These are phyloP conservation scores for Solanum okadae DNA, from an alignment of 257 asterid species.

Conservation along the genomic window DNA sequence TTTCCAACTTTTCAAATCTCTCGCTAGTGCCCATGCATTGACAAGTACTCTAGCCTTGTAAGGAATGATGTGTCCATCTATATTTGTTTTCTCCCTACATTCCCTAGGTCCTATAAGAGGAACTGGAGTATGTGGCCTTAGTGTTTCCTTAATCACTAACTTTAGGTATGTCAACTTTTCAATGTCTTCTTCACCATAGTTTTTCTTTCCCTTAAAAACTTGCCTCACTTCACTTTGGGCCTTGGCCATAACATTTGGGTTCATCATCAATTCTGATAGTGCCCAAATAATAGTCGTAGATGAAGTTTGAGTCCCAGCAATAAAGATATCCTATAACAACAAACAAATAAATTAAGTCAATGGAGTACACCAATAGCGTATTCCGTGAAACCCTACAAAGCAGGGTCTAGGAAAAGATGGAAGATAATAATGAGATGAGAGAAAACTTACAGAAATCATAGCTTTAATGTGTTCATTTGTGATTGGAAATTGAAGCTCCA, in stretches of 20 bases:
- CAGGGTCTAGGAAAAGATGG: fast-evolving
- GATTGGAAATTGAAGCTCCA: no score
- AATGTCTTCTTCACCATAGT: background rate
- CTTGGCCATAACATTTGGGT: background rate
- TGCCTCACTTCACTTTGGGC: background rate
- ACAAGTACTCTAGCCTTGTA: background rate
- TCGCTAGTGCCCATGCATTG: background rate
- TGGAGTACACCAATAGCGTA: background rate
- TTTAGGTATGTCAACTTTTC: background rate
- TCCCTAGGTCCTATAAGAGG: background rate
- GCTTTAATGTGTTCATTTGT: no score
- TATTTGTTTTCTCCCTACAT: background rate
- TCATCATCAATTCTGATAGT: background rate
- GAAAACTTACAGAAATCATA: no score
- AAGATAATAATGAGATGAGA: no score
- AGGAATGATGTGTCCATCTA: background rate
- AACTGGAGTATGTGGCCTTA: background rate
- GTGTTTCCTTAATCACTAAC: background rate
- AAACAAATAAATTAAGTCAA: background rate
- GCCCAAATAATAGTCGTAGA: background rate
- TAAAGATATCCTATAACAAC: background rate
- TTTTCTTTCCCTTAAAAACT: background rate
- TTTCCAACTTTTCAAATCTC: background rate
- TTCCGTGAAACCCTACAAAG: fast-evolving
- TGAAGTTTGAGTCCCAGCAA: background rate